These are phyloP conservation scores for Heliamphora exappendiculata DNA, from an alignment of 148 eudicot genomes.

Conservation along the genomic window DNA sequence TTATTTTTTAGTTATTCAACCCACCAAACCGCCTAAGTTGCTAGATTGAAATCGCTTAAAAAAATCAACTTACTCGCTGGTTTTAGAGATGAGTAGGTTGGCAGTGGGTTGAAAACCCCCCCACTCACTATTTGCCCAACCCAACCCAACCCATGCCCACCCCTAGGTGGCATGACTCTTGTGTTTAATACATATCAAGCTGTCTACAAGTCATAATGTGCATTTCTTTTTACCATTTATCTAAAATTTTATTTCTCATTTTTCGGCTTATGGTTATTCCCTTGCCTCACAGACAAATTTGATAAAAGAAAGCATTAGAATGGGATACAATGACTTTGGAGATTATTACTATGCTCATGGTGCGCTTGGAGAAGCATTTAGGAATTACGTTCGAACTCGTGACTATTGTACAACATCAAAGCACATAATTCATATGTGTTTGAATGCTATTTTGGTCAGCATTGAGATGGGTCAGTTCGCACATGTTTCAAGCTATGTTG, in stretches of 20 bases:
- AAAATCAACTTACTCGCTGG: no score
- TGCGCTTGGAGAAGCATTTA: slow-evolving; percentile 83
- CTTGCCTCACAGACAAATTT: slow-evolving; percentile 69
- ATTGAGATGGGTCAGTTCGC: slow-evolving; percentile 93
- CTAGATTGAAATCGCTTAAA: no score
- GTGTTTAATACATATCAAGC: no score
- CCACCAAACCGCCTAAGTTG: no score
- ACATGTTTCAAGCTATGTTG: slow-evolving; percentile 84
- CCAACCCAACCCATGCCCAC: no score
- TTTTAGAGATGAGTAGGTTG: no score
- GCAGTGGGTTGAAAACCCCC: no score
- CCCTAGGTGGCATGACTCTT: background rate
- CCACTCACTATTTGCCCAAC: no score
- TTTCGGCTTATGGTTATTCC: background rate
- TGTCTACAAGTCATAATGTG: background rate
- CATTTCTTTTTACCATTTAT: background rate
- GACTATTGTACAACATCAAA: slow-evolving; percentile 93
- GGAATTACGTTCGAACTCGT: slow-evolving; percentile 88
- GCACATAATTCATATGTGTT: slow-evolving; percentile 85
- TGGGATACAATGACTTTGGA: slow-evolving; percentile 97
- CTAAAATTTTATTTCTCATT: background rate
- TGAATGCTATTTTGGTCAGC: slow-evolving; percentile 89
- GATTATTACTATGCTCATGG: slow-evolving; percentile 87
- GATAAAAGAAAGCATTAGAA: slow-evolving; percentile 94
- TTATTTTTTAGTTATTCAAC: no score